A percentile compares a stretch with the other conserved stretches of the same genome.
Conservation (phyloP, 495 filamentous ascomycete species). For the Letharia lupina region DNA sequence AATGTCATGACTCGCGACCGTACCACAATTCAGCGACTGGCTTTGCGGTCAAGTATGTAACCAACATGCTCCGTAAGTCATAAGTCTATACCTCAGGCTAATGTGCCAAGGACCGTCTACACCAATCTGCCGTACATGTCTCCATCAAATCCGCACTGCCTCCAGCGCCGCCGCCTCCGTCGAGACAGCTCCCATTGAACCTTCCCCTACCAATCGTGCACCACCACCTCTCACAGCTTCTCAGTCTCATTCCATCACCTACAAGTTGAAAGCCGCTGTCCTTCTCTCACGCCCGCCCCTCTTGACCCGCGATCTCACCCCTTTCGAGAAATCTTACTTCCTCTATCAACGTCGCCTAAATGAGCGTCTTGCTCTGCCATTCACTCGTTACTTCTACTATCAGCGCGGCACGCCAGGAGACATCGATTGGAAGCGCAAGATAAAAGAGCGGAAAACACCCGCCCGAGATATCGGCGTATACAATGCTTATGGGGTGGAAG, state of each 20-base stretch:
- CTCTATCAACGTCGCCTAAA: constrained; percentile 97
- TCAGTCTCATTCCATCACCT: constrained; percentile 32
- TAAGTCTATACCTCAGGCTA: neutral
- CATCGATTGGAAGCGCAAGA: constrained; percentile 84
- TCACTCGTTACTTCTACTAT: constrained; percentile 92
- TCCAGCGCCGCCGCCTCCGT: constrained; percentile 33
- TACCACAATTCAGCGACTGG: constrained; percentile 9
- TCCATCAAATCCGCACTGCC: constrained; percentile 40
- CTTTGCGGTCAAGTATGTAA: constrained; percentile 15
- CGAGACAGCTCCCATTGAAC: constrained; percentile 27
- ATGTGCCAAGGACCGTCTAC: constrained; percentile 35
- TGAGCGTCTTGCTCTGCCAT: constrained; percentile 82
- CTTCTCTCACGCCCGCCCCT: constrained; percentile 83
- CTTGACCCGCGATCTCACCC: constrained; percentile 70
- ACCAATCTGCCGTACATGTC: constrained; percentile 46
- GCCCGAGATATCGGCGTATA: constrained; percentile 82
- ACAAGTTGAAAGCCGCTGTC: constrained; percentile 67
- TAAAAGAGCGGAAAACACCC: constrained; percentile 61
- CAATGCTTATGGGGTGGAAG: constrained; percentile 65
- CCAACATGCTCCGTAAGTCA: neutral
- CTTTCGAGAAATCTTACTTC: constrained; percentile 87
- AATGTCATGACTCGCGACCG: constrained; percentile 13
- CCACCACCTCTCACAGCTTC: constrained; percentile 26
- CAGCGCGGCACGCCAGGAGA: constrained; percentile 79
- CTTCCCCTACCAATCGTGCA: constrained; percentile 21